Base-by-base conservation (phyloP, 257 asterid species). In the Solanum corneliomulleri region DNA sequence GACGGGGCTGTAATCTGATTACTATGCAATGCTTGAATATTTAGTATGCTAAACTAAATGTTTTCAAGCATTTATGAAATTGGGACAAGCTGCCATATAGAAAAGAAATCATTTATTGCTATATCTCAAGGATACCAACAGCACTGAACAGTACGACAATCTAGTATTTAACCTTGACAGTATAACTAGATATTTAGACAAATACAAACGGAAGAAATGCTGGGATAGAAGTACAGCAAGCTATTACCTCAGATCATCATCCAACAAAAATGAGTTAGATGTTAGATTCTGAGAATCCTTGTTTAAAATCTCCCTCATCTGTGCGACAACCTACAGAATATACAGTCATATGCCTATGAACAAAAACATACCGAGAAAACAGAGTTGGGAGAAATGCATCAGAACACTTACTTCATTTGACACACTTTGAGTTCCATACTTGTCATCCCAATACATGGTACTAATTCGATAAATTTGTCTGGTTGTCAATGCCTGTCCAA, bases 381-480 rank as follows among this genome's bases (percentile, higher is more conserved):
- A 42, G 62, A 84, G 31, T 60, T 69, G 8, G 52, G 42, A 81
- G 75, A 89, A 89, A 29, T 60, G 20, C 56, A 33, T 2, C 31
- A 76, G 56, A 41, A 56, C 74, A 92, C 94, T 89, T 91, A 88
- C 99, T 94, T 95, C 99, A 85, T 92, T 95, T 41, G 99, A 97
- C 88, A 97, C 99, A 80, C 99, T 97, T 87, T 95, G 99, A 78
- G 99, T 97, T 88, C 99, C 99, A 88, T 95, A 97, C 86, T 97
- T 97, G 89, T 95, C 99, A 93, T 97, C 99, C 99, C 99, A 95
- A 89, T 97, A 97, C 99, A 97, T 97, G 12, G 99, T 94, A 90
- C 98, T 95, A 88, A 97, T 97, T 23, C 99, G 97, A 84, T 97
- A 97, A 89, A 97, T 97, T 89, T 97, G 99, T 88, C 99, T 92